Conservation (phyloP, 805 yeast genomes). For the Komagataella pseudopastoris region DNA sequence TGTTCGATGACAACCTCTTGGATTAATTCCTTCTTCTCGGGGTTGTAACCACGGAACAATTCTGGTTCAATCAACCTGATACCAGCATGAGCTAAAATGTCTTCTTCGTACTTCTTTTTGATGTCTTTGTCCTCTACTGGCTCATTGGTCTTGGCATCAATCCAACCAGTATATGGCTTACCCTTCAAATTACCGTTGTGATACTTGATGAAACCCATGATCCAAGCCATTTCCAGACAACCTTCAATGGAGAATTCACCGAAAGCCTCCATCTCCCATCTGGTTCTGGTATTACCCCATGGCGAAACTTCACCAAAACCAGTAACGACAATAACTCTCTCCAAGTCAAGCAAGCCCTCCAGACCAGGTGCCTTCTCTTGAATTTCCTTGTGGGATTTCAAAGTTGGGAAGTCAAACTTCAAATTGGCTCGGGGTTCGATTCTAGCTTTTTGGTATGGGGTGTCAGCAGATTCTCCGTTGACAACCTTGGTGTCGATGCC, state of each 20-base stretch:
- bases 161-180: conserved; percentile 93
- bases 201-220: conserved; percentile 95
- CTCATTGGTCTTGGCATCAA: conserved; percentile 81
- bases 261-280: conserved; percentile 98
- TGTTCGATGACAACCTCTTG: conserved; percentile 97
- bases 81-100: conserved; percentile 89
- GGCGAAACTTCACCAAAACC: conserved; percentile 99
- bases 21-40: conserved; percentile 80
- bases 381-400: conserved; percentile 66
- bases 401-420: conserved; percentile 84
- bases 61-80: conserved; percentile 95
- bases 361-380: conserved; percentile 58
- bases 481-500: conserved; percentile 79
- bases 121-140: conserved; percentile 94
- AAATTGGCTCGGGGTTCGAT: conserved; percentile 92
- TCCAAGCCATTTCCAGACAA: conserved; percentile 99
- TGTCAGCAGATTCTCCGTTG: conserved; percentile 79
- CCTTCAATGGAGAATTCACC: conserved; percentile 97
- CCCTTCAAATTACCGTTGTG: conserved; percentile 86
- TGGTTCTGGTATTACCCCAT: conserved; percentile 97
- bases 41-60: conserved; percentile 86
- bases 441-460: conserved; percentile 63
- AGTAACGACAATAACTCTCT: conserved; percentile 84
- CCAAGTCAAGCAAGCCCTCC: conserved; percentile 86
- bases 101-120: conserved; percentile 81